These are phyloP conservation scores for Talaromyces marneffei DNA, from an alignment of 2,329 filamentous ascomycete species.

Conservation along the genomic window DNA sequence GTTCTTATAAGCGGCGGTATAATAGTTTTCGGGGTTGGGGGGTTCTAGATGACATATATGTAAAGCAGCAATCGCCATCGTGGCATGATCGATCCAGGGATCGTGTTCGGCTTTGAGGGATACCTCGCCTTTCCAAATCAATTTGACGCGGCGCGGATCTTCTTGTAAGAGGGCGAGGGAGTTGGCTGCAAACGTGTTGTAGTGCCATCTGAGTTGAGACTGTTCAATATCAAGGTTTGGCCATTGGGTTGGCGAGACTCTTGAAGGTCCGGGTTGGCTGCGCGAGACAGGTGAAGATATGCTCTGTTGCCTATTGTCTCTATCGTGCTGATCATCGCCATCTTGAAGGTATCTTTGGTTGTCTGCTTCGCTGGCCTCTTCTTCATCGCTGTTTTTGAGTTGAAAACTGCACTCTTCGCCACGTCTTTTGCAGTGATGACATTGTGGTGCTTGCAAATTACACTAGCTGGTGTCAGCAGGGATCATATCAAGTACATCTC, in stretches of 20 bases:
- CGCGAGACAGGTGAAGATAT: background rate
- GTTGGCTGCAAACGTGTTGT: slow-evolving; percentile 2
- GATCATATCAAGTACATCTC: background rate
- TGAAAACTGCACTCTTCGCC: slow-evolving; percentile 16
- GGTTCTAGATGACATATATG: slow-evolving; percentile 13
- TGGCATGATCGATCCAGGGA: slow-evolving; percentile 10
- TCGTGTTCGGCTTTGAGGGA: slow-evolving; percentile 5
- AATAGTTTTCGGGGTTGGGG: slow-evolving; percentile 13
- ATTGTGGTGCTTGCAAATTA: slow-evolving; percentile 14
- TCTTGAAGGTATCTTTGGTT: background rate
- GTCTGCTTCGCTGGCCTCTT: background rate
- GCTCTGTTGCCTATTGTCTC: background rate
- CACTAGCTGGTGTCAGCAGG: background rate
- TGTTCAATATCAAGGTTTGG: slow-evolving; percentile 9
- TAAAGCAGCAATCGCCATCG: slow-evolving; percentile 11
- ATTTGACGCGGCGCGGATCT: slow-evolving; percentile 11
- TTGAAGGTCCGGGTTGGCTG: background rate
- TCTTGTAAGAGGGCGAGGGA: slow-evolving; percentile 11
- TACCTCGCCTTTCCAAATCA: slow-evolving; percentile 14
- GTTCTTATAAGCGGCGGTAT: slow-evolving; percentile 12
- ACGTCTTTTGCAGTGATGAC: slow-evolving; percentile 14
- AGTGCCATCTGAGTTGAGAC: slow-evolving; percentile 12
- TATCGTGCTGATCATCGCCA: background rate
- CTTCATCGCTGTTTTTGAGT: background rate
- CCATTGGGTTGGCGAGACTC: slow-evolving; percentile 8